Conservation (phyloP, 768 basidiomycete species). For the Suillus discolor region DNA sequence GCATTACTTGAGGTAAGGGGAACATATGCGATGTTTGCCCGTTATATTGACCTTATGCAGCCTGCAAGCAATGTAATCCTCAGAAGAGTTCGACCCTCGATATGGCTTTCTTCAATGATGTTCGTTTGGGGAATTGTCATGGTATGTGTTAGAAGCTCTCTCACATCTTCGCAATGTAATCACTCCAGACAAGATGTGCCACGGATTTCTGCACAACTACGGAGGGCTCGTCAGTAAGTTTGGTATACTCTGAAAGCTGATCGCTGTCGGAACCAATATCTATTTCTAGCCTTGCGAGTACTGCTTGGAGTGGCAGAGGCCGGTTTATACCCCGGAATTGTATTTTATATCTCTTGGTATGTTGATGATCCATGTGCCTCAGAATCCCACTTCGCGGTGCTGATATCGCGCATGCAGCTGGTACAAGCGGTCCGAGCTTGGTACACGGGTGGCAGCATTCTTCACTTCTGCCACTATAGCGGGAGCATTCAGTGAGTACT, state of each 20-base stretch:
- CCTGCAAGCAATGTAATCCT: constrained; percentile 65
- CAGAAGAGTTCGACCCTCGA: constrained; percentile 60
- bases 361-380: constrained; percentile 8
- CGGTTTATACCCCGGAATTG: constrained; percentile 54
- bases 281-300: constrained; percentile 48
- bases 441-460: constrained; percentile 71
- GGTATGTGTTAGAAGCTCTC: constrained; percentile 28
- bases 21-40: neutral
- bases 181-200: constrained; percentile 48
- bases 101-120: constrained; percentile 57
- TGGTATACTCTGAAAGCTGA: neutral
- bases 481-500: constrained; percentile 66
- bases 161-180: neutral
- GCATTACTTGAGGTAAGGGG: constrained; percentile 62
- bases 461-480: constrained; percentile 81
- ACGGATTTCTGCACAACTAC: constrained; percentile 63
- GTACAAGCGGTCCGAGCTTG: constrained; percentile 80
- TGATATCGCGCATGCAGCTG: constrained; percentile 45
- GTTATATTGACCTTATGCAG: constrained; percentile 31
- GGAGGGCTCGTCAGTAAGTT: constrained; percentile 60
- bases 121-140: constrained; percentile 44
- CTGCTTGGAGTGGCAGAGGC: constrained; percentile 36
- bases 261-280: too few species aligned
- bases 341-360: constrained; percentile 64
- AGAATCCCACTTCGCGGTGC: neutral